phyloP scores from a whole-genome alignment of 2,329 filamentous ascomycete species.

The Capronia epimyces region DNA sequence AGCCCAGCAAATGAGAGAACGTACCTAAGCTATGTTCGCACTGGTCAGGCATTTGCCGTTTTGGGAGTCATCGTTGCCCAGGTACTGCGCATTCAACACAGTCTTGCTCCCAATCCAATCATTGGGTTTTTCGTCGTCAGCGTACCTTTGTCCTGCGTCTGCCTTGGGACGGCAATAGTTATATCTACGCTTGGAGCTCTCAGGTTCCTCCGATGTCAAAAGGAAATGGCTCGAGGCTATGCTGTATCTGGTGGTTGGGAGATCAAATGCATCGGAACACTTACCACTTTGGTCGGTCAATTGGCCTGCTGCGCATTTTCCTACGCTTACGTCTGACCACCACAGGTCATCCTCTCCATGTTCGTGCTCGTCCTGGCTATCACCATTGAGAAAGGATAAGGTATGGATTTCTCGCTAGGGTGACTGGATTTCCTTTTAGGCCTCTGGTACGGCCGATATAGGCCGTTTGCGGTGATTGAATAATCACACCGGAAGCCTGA shows the following conservation, averaged over 20 bases:
- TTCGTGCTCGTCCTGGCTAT: conserved; percentile 21
- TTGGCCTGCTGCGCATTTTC: not conserved
- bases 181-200: conserved; percentile 46
- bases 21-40: conserved; percentile 25
- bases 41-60: conserved; percentile 25
- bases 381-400: conserved; percentile 13
- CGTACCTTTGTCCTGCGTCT: conserved; percentile 36
- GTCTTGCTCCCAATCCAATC: conserved; percentile 15
- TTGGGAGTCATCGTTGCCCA: conserved; percentile 24
- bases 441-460: too few relatives aligned
- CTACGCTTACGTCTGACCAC: conserved; percentile 4
- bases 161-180: conserved; percentile 45
- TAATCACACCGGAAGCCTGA: too few relatives aligned
- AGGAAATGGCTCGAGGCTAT: conserved; percentile 39
- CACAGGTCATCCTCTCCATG: conserved; percentile 17
- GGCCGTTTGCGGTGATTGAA: too few relatives aligned
- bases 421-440: not conserved
- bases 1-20: conserved; percentile 25
- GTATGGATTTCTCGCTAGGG: not conserved
- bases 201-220: conserved; percentile 53
- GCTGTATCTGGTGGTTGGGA: conserved; percentile 26
- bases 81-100: conserved; percentile 21
- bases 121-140: conserved; percentile 26
- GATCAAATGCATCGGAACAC: conserved; percentile 16
- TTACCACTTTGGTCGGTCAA: conserved; percentile 20